A percentile compares a stretch with the other conserved stretches of the same genome.
phyloP scores from a whole-genome alignment of 306 rosid species.

The Acacia confusa region DNA sequence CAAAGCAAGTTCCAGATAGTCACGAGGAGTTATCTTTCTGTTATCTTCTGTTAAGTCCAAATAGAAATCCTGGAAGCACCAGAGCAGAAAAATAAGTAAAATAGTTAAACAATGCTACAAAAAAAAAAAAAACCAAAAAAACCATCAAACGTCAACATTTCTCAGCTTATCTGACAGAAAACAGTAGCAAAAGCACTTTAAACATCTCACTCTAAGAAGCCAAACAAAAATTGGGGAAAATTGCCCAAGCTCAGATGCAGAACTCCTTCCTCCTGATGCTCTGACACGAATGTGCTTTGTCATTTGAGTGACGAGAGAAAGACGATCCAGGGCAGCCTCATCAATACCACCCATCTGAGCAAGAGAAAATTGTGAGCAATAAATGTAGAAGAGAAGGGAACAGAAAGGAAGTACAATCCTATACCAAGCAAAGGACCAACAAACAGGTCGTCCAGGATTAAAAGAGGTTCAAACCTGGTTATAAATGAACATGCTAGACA shows the following conservation, averaged over 20 bases:
- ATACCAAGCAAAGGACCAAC: background rate
- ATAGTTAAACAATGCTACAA: background rate
- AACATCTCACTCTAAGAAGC: background rate
- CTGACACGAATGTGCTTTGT: conserved; percentile 5
- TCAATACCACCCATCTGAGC: conserved; percentile 1
- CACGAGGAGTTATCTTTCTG: conserved; percentile 5
- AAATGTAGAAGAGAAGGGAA: background rate
- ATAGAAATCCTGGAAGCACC: background rate
- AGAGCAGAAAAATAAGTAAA: background rate
- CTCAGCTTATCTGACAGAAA: background rate
- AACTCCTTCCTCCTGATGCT: conserved; percentile 8
- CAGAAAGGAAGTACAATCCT: background rate
- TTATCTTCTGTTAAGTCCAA: background rate
- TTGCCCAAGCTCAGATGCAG: conserved; percentile 1
- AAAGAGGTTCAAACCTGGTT: background rate
- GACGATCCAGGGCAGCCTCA: conserved; percentile 6
- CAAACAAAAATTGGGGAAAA: conserved; percentile 5
- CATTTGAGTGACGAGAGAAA: background rate
- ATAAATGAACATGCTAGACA: conserved; percentile 10
- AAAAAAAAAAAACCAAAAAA: background rate
- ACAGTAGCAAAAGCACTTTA: background rate
- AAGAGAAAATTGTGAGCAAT: background rate
- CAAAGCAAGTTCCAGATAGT: conserved; percentile 7
- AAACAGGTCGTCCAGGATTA: background rate
- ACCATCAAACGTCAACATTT: background rate